Evolutionary conservation across 75 land plant genomes (phyloP), one percentile per base, ranked within the genome.

Genomic region (Adiantum capillusveneris): DNA sequence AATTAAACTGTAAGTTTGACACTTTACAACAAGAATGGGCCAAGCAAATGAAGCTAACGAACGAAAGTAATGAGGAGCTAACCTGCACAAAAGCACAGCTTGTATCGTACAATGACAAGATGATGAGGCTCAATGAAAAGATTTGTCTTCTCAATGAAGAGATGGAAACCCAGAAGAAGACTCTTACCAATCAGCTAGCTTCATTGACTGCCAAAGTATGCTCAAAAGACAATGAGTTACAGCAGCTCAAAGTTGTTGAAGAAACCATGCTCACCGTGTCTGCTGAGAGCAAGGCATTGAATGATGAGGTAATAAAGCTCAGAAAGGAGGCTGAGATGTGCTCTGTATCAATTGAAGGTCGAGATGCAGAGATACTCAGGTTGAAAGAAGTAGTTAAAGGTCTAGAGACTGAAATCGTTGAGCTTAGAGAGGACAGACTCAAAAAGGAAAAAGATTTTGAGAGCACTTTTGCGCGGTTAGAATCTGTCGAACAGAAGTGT

Each of bases 291-390:
- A 65, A 36, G 45, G 66, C 62, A 3, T 39, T 56, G 29, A 57
- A 61, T 17, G 55, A 24, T 51, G 6, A 46, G 44, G 36, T 52
- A 25, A 42, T 56, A 13, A 30, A 7, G 27, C 67, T 65, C 20
- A 54, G 58, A 28, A 43, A 52, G 14, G 72, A 69, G 37, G 37
- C 60, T 42, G 55, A 60, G 7, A 36, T 29, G 24, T 50, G 51
- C 26, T 44, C 36, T 37, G 55, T 30, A 18, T 30, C 57, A 28
- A 48, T 30, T 11, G 19, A 64, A 13, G 60, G 56, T 21, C 36
- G 25, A 18, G 67, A 56, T 19, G 29, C 22, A 26, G n/a, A 30
- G n/a, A 5, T 63, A 19, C 14, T 27, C 0, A 31, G 11, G 13
- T 19, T 70, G 43, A 37, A 63, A 18, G 21, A 56, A 22, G 20